phyloP scores from a whole-genome alignment of 2,329 filamentous ascomycete genomes.

The Cladophialophora bantiana region DNA sequence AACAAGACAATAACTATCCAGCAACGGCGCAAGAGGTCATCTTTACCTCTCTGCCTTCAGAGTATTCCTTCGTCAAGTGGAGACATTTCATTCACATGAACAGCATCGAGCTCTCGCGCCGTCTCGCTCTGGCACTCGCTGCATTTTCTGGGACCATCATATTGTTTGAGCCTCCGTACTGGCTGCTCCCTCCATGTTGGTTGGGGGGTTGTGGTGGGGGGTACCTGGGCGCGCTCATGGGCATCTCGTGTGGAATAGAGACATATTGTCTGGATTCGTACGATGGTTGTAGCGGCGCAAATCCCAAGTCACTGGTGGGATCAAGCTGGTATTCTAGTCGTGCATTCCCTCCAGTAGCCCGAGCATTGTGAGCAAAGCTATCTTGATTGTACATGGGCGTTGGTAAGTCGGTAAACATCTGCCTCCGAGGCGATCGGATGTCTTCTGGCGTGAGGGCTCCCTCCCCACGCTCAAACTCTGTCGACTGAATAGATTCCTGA shows the following conservation, averaged over 20 bases:
- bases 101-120: conserved; percentile 56
- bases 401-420: conserved; percentile 71
- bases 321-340: conserved; percentile 59
- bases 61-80: not conserved
- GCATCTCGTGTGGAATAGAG: conserved; percentile 42
- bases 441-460: conserved; percentile 56
- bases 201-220: conserved; percentile 34
- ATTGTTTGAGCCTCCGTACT: conserved; percentile 47
- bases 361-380: conserved; percentile 51
- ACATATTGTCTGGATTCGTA: conserved; percentile 41
- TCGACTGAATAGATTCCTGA: conserved; percentile 17
- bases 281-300: conserved; percentile 52
- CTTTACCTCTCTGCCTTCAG: not conserved
- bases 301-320: conserved; percentile 47
- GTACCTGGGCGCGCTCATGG: conserved; percentile 32
- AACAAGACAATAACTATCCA: conserved; percentile 7
- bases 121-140: conserved; percentile 52
- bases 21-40: not conserved
- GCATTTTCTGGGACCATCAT: conserved; percentile 51
- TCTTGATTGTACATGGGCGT: conserved; percentile 69
- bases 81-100: conserved; percentile 29
- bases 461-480: conserved; percentile 48
- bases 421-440: conserved; percentile 68
- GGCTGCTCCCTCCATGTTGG: conserved; percentile 33
- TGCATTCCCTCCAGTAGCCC: conserved; percentile 39